Conservation (phyloP, 805 yeast species). For the Danielia reshetovae region DNA sequence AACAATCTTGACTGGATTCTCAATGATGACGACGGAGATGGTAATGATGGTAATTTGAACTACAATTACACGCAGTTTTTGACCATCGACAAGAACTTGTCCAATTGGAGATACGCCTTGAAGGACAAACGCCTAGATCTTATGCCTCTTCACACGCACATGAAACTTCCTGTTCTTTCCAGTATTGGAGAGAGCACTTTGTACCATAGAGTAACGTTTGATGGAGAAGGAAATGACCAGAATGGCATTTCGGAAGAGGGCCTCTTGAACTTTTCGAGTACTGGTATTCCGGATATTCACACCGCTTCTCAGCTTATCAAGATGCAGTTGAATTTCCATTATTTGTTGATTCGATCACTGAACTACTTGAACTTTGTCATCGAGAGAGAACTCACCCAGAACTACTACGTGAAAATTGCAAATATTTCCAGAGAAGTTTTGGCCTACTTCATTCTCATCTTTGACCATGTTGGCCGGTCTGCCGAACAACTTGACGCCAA, state of each 20-base stretch:
- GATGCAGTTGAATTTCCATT: conserved; percentile 43
- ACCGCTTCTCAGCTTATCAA: conserved; percentile 38
- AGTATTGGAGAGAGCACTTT: conserved; percentile 22
- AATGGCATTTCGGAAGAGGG: conserved; percentile 14
- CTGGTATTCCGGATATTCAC: conserved; percentile 36
- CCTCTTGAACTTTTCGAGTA: conserved; percentile 20
- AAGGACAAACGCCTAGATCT: conserved; percentile 24
- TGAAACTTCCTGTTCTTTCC: conserved; percentile 30
- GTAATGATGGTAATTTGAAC: conserved; percentile 44
- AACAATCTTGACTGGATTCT: conserved; percentile 38
- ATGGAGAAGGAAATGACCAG: conserved; percentile 6
- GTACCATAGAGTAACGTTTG: conserved; percentile 26
- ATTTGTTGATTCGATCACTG: conserved; percentile 37
- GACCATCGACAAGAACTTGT: conserved; percentile 38
- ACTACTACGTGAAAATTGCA: conserved; percentile 32
- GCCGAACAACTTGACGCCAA: not conserved
- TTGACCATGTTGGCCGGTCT: conserved; percentile 29
- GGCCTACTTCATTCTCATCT: conserved; percentile 34
- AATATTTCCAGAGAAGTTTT: conserved; percentile 36
- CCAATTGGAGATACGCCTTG: conserved; percentile 38
- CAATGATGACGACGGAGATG: conserved; percentile 46
- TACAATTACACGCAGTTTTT: conserved; percentile 42
- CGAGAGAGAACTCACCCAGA: conserved; percentile 36
- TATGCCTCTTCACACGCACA: conserved; percentile 23
- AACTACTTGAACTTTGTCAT: conserved; percentile 39